These are phyloP conservation scores for Coemansia sp. DNA, from an alignment of 192 early-diverging fungal species.

Conservation along the genomic window DNA sequence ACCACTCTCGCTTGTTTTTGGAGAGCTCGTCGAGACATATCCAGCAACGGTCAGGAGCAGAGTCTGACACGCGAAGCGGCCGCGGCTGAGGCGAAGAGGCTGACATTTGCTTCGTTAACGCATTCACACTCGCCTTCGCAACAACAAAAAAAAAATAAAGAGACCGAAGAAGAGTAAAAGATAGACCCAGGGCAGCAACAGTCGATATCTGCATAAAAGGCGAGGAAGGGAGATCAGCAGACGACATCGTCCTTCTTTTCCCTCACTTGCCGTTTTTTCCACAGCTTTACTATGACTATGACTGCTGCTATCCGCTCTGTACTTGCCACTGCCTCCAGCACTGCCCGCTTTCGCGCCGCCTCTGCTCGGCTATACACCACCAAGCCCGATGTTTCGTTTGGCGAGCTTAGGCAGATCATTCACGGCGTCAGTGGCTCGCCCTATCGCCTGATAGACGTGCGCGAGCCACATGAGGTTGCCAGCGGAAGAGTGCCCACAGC, in stretches of 20 bases:
- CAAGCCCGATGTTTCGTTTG: slow-evolving; percentile 47
- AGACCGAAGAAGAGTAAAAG: not conserved
- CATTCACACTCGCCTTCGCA: not conserved
- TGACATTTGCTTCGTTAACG: not conserved
- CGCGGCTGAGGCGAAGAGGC: not conserved
- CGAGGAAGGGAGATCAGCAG: no score
- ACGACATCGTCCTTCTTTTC: not conserved
- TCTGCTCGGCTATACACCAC: slow-evolving; percentile 29
- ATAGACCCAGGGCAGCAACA: no score
- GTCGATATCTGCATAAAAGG: not conserved
- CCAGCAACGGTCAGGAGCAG: slow-evolving; percentile 58
- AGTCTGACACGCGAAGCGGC: not conserved
- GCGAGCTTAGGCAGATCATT: slow-evolving; percentile 45
- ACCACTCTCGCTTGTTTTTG: slow-evolving; percentile 62
- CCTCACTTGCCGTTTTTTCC: not conserved
- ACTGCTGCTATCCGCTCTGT: not conserved
- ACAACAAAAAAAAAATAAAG: not conserved
- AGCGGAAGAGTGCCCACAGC: slow-evolving; percentile 66
- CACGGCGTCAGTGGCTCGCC: slow-evolving; percentile 32
- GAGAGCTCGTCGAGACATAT: slow-evolving; percentile 74
- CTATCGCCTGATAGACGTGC: slow-evolving; percentile 66
- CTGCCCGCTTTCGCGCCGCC: not conserved
- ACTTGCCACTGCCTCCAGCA: not conserved
- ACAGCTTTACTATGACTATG: not conserved
- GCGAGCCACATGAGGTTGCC: slow-evolving; percentile 61